Evolutionary conservation across 495 filamentous ascomycete genomes (phyloP).

Genomic region (Sordaria brevicollis): DNA sequence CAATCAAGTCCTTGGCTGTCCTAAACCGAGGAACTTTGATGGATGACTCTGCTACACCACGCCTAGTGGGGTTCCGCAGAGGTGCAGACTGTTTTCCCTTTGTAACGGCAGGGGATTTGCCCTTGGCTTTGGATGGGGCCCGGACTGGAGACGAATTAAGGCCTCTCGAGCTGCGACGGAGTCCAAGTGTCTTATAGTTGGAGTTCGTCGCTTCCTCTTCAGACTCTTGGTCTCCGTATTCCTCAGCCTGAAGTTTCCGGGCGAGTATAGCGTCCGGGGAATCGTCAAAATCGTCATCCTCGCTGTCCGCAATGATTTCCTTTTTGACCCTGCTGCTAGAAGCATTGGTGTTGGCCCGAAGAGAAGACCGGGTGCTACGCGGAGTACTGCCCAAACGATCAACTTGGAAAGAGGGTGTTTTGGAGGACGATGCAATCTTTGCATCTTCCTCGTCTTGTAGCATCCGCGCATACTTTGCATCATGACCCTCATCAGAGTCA

Average conservation of each 20-base stretch:
- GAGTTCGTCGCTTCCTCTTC: background rate
- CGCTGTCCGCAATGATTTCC: conserved; percentile 19
- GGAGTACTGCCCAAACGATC: background rate
- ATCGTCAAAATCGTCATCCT: conserved; percentile 20
- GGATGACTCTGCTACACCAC: background rate
- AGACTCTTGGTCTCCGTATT: conserved; percentile 31
- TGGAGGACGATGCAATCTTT: background rate
- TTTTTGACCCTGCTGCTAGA: conserved; percentile 2
- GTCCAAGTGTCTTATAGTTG: background rate
- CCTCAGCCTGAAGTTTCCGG: conserved; percentile 44
- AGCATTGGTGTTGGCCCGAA: background rate
- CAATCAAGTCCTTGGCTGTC: background rate
- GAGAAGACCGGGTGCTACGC: background rate
- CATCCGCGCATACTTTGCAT: conserved; percentile 46
- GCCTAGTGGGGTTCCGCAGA: background rate
- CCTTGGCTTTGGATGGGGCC: background rate
- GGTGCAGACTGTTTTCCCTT: background rate
- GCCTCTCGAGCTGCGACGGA: conserved; percentile 5
- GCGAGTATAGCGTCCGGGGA: conserved; percentile 43
- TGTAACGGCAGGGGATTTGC: background rate
- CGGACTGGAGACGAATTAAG: background rate
- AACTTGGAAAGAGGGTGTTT: background rate
- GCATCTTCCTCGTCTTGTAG: conserved; percentile 56
- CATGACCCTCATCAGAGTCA: conserved; percentile 28
- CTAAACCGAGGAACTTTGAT: background rate